Percentiles rank a stretch among this genome's conserved stretches.
Evolutionary conservation across 2,329 filamentous ascomycete genomes (phyloP).

Genomic region (Ilyonectria mors-panacis): DNA sequence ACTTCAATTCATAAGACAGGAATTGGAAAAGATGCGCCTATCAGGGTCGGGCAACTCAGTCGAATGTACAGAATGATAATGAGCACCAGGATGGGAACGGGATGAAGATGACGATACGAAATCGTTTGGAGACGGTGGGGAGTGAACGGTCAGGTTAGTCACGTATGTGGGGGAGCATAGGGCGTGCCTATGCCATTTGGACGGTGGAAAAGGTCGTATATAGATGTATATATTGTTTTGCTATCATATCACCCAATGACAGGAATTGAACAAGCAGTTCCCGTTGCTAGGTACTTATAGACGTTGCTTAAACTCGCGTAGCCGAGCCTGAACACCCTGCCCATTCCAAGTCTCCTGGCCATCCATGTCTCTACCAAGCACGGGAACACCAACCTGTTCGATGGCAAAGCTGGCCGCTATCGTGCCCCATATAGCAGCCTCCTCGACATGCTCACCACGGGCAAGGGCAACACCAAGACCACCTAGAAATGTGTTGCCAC

Average conservation of each 20-base stretch:
- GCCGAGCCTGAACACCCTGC: constrained; percentile 65
- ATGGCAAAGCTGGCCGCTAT: constrained; percentile 94
- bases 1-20: too few species aligned
- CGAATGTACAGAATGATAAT: too few species aligned
- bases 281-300: constrained; percentile 44
- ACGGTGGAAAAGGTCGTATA: constrained; percentile 2
- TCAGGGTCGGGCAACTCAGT: too few species aligned
- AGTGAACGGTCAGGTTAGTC: not conserved
- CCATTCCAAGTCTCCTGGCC: constrained; percentile 75
- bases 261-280: not conserved
- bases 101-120: constrained; percentile 2
- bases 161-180: not conserved
- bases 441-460: constrained; percentile 72
- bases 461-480: constrained; percentile 72
- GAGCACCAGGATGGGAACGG: not conserved
- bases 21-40: too few species aligned
- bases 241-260: constrained; percentile 25
- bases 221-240: constrained; percentile 10
- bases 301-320: constrained; percentile 65
- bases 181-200: constrained; percentile 6
- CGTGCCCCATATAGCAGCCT: constrained; percentile 83
- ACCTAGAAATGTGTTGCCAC: constrained; percentile 89
- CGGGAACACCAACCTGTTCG: constrained; percentile 91
- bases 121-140: constrained; percentile 27
- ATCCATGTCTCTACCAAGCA: constrained; percentile 60